Conservation (phyloP, 495 filamentous ascomycete species). For the Neurospora discreta region DNA sequence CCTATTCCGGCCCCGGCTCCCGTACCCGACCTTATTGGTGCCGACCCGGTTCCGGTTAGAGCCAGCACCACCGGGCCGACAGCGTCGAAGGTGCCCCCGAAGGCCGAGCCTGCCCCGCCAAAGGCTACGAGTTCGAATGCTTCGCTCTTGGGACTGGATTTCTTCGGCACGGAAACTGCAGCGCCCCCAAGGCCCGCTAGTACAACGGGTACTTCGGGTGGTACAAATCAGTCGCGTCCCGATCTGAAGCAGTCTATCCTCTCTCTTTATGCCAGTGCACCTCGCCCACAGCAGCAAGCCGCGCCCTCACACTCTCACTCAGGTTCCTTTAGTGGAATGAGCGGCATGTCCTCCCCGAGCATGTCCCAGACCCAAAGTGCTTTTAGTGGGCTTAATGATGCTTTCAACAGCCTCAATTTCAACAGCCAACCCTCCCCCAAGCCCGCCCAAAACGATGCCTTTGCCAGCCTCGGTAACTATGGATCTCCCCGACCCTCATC, state of each 20-base stretch:
- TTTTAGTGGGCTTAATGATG: slow-evolving; percentile 71
- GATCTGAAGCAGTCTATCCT: slow-evolving; percentile 96
- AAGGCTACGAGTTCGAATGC: slow-evolving; percentile 53
- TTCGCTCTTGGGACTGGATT: slow-evolving; percentile 86
- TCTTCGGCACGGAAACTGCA: slow-evolving; percentile 63
- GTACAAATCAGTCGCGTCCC: slow-evolving; percentile 61
- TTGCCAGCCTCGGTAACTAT: slow-evolving; percentile 59
- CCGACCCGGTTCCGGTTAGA: slow-evolving; percentile 33
- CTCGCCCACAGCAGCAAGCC: slow-evolving; percentile 49
- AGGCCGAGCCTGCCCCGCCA: slow-evolving; percentile 50
- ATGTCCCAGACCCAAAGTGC: slow-evolving; percentile 36
- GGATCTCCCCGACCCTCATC: slow-evolving; percentile 41
- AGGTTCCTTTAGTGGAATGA: slow-evolving; percentile 37
- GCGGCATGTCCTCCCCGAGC: slow-evolving; percentile 42
- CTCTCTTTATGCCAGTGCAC: slow-evolving; percentile 83
- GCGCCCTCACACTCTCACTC: slow-evolving; percentile 31
- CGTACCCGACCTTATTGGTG: slow-evolving; percentile 41
- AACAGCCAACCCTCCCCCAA: slow-evolving; percentile 42
- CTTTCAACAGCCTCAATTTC: slow-evolving; percentile 78
- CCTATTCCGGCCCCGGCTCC: slow-evolving; percentile 3
- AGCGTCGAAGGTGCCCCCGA: slow-evolving; percentile 54
- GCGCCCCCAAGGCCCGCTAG: slow-evolving; percentile 62
- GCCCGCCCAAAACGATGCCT: slow-evolving; percentile 48
- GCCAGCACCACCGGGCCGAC: slow-evolving; percentile 52
- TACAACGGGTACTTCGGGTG: slow-evolving; percentile 48